Evolutionary conservation across 306 rosid genomes (phyloP).

Genomic region (Lathyrus sativus): DNA sequence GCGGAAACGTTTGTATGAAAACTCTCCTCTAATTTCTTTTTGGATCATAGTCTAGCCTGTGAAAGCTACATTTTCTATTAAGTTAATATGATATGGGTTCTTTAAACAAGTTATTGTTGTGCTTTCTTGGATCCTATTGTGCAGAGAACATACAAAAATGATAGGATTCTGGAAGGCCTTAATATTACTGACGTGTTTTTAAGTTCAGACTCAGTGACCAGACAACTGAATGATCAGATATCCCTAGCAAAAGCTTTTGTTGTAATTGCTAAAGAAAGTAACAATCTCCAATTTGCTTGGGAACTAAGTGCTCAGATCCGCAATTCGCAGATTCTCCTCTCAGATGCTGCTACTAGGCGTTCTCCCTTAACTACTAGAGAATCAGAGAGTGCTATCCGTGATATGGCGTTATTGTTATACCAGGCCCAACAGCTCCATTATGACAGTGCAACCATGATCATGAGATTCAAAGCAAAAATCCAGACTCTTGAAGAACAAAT

Average conservation of each 20-base stretch:
- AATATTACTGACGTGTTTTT: constrained; percentile 84
- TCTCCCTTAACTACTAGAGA: constrained; percentile 63
- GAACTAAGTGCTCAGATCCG: constrained; percentile 91
- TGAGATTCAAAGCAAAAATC: constrained; percentile 83
- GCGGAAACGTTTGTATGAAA: constrained; percentile 8
- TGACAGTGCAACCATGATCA: constrained; percentile 87
- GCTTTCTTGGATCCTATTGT: constrained; percentile 32
- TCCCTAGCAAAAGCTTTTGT: constrained; percentile 86
- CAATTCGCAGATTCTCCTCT: constrained; percentile 76
- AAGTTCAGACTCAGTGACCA: constrained; percentile 65
- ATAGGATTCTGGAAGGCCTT: constrained; percentile 74
- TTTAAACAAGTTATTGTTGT: constrained; percentile 30
- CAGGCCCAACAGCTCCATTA: constrained; percentile 92
- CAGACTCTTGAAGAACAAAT: constrained; percentile 82
- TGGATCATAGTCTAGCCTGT: constrained; percentile 9
- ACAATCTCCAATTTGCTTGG: constrained; percentile 94
- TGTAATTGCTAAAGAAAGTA: constrained; percentile 85
- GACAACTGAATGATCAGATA: constrained; percentile 85
- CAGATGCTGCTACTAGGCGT: constrained; percentile 80
- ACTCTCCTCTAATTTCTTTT: neutral
- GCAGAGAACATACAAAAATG: constrained; percentile 70
- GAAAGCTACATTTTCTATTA: constrained; percentile 1
- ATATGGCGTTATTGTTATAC: constrained; percentile 75
- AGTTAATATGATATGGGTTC: constrained; percentile 24
- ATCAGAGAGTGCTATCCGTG: constrained; percentile 67